Evolutionary conservation across 441 rosid species (phyloP).

Genomic region (Aquilaria agallochum): DNA sequence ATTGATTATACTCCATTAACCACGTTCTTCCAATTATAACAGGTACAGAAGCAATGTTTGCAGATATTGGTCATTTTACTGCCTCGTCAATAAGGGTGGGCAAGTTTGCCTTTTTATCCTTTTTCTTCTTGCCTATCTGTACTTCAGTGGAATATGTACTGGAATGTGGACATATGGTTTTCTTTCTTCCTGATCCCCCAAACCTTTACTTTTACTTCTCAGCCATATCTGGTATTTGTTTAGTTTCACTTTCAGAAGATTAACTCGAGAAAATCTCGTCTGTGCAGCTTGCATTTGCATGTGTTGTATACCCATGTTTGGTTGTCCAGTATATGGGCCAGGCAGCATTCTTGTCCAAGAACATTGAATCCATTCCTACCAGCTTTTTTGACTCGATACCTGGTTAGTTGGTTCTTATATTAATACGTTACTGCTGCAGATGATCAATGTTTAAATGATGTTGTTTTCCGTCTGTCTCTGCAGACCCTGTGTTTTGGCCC

Average conservation of each 20-base stretch:
- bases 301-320: conserved; percentile 18
- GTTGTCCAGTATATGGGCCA: conserved; percentile 20
- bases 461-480: neutral
- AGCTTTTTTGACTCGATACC: neutral
- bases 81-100: conserved; percentile 23
- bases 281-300: conserved; percentile 18
- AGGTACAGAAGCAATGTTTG: conserved; percentile 48
- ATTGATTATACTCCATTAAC: neutral
- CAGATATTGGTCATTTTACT: conserved; percentile 43
- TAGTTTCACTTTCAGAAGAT: neutral
- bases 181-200: neutral
- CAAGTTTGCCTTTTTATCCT: neutral
- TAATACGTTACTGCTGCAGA: conserved; percentile 2
- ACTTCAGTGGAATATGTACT: too few relatives aligned
- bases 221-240: neutral
- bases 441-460: conserved; percentile 2
- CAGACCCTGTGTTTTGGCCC: conserved; percentile 32
- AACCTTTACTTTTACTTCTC: too few relatives aligned
- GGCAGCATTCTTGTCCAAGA: conserved; percentile 20
- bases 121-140: neutral
- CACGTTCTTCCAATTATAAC: neutral
- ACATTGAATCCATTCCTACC: conserved; percentile 6
- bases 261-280: neutral
- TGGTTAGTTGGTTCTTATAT: too few relatives aligned
- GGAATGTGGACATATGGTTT: neutral